Conservation (phyloP, 768 basidiomycete genomes). For the Suillus bovinus region DNA sequence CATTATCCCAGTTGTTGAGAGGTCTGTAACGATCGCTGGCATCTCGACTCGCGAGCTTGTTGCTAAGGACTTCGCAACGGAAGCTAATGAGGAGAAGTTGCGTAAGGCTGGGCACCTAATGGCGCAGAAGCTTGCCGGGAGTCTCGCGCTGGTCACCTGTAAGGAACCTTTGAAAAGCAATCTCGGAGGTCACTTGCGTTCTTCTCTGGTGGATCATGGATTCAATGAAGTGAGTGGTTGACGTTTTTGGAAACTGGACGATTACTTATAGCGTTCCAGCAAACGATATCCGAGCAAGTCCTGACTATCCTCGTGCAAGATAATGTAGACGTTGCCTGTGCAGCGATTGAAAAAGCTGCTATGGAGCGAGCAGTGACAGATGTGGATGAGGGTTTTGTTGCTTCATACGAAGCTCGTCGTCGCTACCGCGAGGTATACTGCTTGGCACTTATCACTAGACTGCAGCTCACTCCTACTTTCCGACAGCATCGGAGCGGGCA, state of each 20-base stretch:
- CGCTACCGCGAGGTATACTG: constrained; percentile 79
- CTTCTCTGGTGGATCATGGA: constrained; percentile 80
- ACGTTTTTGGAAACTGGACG: constrained; percentile 5
- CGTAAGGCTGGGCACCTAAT: constrained; percentile 92
- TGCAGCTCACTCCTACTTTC: constrained; percentile 11
- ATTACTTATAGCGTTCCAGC: constrained; percentile 32
- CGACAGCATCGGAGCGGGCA: constrained; percentile 63
- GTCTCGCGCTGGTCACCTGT: constrained; percentile 95
- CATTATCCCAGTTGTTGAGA: constrained; percentile 94
- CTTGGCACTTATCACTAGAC: background rate
- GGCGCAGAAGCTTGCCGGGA: constrained; percentile 96
- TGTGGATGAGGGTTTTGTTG: constrained; percentile 85
- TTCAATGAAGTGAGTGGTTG: constrained; percentile 70
- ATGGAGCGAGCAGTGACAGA: constrained; percentile 95
- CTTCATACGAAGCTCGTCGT: constrained; percentile 80
- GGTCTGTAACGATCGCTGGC: constrained; percentile 97
- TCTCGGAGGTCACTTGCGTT: constrained; percentile 85
- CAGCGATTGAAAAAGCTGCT: constrained; percentile 94
- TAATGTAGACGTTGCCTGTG: constrained; percentile 91
- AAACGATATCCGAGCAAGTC: constrained; percentile 81
- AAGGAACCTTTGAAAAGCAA: constrained; percentile 96
- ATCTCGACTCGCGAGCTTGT: constrained; percentile 96
- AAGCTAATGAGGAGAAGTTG: constrained; percentile 86
- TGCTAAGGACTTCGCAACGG: constrained; percentile 93
- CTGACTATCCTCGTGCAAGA: constrained; percentile 81